Evolutionary conservation across 495 filamentous ascomycete species (phyloP).

Genomic region (Jackrogersella minutella): DNA sequence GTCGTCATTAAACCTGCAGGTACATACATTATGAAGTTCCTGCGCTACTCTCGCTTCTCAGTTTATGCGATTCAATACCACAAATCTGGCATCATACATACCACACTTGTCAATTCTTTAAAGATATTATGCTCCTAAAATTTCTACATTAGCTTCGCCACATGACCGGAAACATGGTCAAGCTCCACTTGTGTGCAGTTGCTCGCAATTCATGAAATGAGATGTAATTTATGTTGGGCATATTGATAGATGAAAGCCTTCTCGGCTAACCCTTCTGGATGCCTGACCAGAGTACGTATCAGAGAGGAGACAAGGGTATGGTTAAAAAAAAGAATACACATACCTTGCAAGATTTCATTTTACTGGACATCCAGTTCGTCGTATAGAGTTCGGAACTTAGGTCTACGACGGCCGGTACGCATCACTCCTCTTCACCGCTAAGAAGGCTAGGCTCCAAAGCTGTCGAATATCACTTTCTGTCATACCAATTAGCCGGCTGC

Average conservation of each 20-base stretch:
- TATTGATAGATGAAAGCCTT: conserved; percentile 15
- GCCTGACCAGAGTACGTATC: neutral
- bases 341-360: conserved; percentile 12
- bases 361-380: neutral
- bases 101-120: neutral
- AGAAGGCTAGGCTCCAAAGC: conserved; percentile 65
- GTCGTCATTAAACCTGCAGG: conserved; percentile 29
- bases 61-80: conserved; percentile 23
- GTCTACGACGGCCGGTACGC: conserved; percentile 5
- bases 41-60: conserved; percentile 24
- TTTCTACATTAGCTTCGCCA: conserved; percentile 22
- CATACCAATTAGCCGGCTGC: conserved; percentile 15
- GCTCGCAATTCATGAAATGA: conserved; percentile 26
- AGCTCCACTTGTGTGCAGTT: conserved; percentile 20
- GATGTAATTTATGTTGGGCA: conserved; percentile 20
- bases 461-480: conserved; percentile 62
- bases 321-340: neutral
- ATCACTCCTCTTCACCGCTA: conserved; percentile 57
- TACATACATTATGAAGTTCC: conserved; percentile 12
- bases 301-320: neutral
- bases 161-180: conserved; percentile 10
- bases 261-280: neutral
- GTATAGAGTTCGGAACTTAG: neutral
- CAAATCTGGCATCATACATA: neutral
- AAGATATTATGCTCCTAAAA: conserved; percentile 9